Conservation (phyloP, 495 filamentous ascomycete species). For the Aspergillus campestris region DNA sequence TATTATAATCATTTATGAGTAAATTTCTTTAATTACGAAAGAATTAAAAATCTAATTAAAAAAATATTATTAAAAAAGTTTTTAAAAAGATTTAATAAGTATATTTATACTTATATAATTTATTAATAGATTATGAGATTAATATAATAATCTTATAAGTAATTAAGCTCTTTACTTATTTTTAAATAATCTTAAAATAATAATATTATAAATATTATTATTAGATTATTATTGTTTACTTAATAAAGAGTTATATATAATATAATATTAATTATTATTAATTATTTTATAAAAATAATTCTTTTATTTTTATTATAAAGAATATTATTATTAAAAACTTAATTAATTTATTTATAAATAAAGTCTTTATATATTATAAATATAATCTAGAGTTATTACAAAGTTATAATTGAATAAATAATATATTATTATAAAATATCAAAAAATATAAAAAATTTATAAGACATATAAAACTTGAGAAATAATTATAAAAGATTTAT, state of each 20-base stretch:
- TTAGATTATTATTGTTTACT: background rate
- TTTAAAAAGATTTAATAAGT: background rate
- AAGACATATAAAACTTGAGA: background rate
- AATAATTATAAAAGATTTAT: background rate
- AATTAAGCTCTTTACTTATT: too few relatives aligned
- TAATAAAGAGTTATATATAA: background rate
- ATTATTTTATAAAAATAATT: background rate
- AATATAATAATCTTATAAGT: too few relatives aligned
- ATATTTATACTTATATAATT: background rate
- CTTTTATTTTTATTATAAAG: background rate
- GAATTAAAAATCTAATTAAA: background rate
- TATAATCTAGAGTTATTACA: background rate
- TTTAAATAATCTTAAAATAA: too few relatives aligned
- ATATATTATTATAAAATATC: background rate
- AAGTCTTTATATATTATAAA: slow-evolving; percentile 1
- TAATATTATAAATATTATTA: too few relatives aligned
- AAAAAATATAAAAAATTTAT: slow-evolving; percentile 1
- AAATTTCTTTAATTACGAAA: background rate
- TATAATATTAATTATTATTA: background rate
- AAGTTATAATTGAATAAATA: background rate
- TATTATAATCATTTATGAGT: background rate
- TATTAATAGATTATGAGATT: background rate
- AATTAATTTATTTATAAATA: slow-evolving; percentile 3
- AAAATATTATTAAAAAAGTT: background rate
- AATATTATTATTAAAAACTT: background rate